Evolutionary conservation across 352 stramenopile genomes (phyloP), one percentile per base, ranked within the genome.

Genomic region (Stramenopiles sp.): DNA sequence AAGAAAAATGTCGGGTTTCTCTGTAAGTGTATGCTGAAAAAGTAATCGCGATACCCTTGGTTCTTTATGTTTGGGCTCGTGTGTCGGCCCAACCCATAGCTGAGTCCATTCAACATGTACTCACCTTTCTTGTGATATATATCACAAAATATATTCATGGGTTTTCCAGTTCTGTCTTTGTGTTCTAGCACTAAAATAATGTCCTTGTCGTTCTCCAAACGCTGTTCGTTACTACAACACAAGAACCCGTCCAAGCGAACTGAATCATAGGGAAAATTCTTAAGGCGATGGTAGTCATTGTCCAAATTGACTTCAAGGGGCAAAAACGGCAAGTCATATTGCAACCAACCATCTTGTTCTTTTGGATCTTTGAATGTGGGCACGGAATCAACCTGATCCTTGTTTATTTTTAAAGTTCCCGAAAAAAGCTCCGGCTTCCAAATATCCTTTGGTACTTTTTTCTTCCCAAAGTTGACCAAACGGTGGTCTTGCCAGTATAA

Each of bases 201-300:
- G 25, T 63, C 43, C 12, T 63, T 63, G 12, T 25, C 25, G 25
- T 63, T 63, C 25, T 63, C 43, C 43, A 63, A 63, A 18, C 43
- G 43, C 25, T 18, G 25, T 25, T 63, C 43, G 25, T 63, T 63
- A 25, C 12, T 18, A 18, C 12, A 25, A 25, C 43, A 63, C 12
- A 63, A 63, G 25, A 63, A 63, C 12, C 12, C 43, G 25, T 63
- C 43, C 25, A 63, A 63, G 12, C 43, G 43, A 18, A 63, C 12
- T 25, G 43, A 63, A 63, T 63, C 43, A 63, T 18, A 63, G 12
- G 43, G 43, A 63, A 63, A 63, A 63, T 63, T 63, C 43, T 18
- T 18, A 18, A 63, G 25, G 25, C 43, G 43, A 63, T 63, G 43
- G 25, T 18, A 63, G 12, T 63, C 43, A 63, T 63, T 25, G 25